These are phyloP conservation scores for Chrysanthemum lavandulifolium DNA, from an alignment of 129 eudicot genomes.

Conservation along the genomic window DNA sequence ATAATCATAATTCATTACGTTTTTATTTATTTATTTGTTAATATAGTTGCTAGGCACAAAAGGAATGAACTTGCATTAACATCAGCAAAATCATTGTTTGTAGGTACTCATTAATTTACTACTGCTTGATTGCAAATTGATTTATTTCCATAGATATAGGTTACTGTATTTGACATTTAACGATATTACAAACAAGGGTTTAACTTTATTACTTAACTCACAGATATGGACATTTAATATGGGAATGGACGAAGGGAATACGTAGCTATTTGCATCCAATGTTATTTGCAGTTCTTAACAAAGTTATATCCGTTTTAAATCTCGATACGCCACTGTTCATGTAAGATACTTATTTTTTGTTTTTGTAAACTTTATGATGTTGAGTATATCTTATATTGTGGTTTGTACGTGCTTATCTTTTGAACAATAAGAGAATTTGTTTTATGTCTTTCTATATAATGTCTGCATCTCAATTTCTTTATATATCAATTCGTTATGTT, in stretches of 20 bases:
- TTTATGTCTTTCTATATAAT: background rate
- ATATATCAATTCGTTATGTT: too few relatives aligned
- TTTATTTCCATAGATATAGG: too few relatives aligned
- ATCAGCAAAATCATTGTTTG: too few relatives aligned
- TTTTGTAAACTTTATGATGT: background rate
- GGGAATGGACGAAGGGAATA: slow-evolving; percentile 95
- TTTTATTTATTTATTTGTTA: too few relatives aligned
- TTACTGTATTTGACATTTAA: too few relatives aligned
- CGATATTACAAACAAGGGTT: background rate
- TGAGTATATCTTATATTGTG: slow-evolving; percentile 5
- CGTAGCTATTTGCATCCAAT: slow-evolving; percentile 92
- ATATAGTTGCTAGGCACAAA: too few relatives aligned
- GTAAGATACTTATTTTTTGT: slow-evolving; percentile 34
- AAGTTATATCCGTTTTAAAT: slow-evolving; percentile 62
- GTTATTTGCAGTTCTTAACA: slow-evolving; percentile 75
- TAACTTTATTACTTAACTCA: slow-evolving; percentile 25
- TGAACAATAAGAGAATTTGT: background rate
- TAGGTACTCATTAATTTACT: too few relatives aligned
- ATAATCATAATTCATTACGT: too few relatives aligned
- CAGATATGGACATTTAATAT: slow-evolving; percentile 93
- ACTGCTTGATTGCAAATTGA: too few relatives aligned
- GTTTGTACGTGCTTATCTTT: slow-evolving; percentile 5
- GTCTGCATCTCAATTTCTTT: too few relatives aligned
- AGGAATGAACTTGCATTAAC: too few relatives aligned
- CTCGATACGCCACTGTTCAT: slow-evolving; percentile 78